A percentile compares a stretch with the other conserved stretches of the same genome.
Evolutionary conservation across 768 basidiomycete genomes (phyloP).

Genomic region (Tephrocybe sp.): DNA sequence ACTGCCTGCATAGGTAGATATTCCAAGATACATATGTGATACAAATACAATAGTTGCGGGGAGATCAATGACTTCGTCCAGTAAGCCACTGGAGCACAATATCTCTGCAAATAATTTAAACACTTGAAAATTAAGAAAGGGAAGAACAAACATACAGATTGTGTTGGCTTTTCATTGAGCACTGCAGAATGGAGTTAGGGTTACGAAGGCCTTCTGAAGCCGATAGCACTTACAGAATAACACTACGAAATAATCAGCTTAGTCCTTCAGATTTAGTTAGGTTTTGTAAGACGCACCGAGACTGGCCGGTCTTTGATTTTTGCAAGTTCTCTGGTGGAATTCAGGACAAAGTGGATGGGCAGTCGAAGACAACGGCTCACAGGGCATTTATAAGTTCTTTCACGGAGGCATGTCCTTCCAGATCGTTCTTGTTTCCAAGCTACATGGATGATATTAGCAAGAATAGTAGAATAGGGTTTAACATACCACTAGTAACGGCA

Average conservation of each 20-base stretch:
- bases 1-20: constrained; percentile 1
- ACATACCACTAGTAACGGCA: constrained; percentile 81
- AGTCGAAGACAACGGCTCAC: constrained; percentile 37
- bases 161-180: constrained; percentile 95
- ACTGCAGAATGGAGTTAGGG: constrained; percentile 43
- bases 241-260: constrained; percentile 63
- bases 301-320: constrained; percentile 79
- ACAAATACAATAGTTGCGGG: constrained; percentile 3
- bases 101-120: constrained; percentile 45
- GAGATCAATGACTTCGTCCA: constrained; percentile 60
- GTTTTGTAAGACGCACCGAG: constrained; percentile 67
- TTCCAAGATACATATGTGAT: background rate
- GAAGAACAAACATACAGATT: constrained; percentile 78
- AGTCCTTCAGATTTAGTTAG: no score
- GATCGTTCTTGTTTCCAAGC: constrained; percentile 94
- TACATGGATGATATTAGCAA: constrained; percentile 22
- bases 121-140: background rate
- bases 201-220: background rate
- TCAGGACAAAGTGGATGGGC: background rate
- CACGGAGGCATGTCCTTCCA: constrained; percentile 71
- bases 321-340: constrained; percentile 58
- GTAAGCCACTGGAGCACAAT: constrained; percentile 89
- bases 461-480: background rate
- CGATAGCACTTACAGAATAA: constrained; percentile 59
- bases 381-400: constrained; percentile 80